A percentile compares a stretch with the other conserved stretches of the same genome.
Evolutionary conservation across 2,329 filamentous ascomycete species (phyloP).

Genomic region (Talaromyces marneffei): DNA sequence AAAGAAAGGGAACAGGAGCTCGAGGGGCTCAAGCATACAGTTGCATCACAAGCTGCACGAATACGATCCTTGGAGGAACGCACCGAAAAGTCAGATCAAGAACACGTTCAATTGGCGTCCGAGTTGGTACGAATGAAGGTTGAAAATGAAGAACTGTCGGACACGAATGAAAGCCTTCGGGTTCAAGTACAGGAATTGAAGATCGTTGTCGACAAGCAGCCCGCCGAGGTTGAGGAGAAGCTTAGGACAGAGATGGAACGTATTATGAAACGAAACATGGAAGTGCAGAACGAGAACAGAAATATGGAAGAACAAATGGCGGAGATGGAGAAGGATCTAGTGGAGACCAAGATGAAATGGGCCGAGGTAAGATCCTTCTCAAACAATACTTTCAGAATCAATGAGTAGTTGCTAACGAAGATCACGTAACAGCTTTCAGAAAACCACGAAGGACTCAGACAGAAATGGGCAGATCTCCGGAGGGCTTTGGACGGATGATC

Average conservation of each 20-base stretch:
- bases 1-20: conserved; percentile 78
- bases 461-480: conserved; percentile 70
- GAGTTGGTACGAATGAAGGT: conserved; percentile 90
- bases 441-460: conserved; percentile 63
- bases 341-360: conserved; percentile 89
- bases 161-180: conserved; percentile 82
- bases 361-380: conserved; percentile 67
- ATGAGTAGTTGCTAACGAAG: conserved; percentile 15
- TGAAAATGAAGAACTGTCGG: conserved; percentile 80
- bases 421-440: conserved; percentile 56
- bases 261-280: conserved; percentile 84
- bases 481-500: conserved; percentile 46
- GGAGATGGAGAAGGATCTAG: conserved; percentile 87
- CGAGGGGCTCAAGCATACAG: conserved; percentile 62
- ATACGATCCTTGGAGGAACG: conserved; percentile 84
- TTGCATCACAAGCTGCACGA: conserved; percentile 62
- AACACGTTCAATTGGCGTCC: conserved; percentile 85
- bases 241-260: conserved; percentile 82
- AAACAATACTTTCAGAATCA: not conserved
- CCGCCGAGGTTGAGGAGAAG: conserved; percentile 75
- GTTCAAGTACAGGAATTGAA: conserved; percentile 81
- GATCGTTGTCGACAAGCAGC: conserved; percentile 81
- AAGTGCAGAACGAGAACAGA: conserved; percentile 90
- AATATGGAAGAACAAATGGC: conserved; percentile 80
- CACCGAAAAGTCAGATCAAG: conserved; percentile 78